Evolutionary conservation across 805 yeast genomes (phyloP).

Genomic region (Candida qinlingensis): DNA sequence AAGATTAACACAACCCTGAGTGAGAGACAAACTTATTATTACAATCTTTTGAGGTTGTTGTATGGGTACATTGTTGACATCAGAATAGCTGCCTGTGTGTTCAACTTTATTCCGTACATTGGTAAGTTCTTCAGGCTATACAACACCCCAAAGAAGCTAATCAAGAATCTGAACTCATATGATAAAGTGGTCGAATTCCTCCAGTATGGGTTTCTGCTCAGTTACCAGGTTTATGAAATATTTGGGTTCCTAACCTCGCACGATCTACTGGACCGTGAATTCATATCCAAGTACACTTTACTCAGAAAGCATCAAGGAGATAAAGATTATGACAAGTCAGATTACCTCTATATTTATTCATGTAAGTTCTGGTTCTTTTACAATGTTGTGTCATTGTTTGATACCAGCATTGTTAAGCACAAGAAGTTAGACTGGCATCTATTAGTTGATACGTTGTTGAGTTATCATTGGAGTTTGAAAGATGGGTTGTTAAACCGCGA

Average conservation of each 20-base stretch:
- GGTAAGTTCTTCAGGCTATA: conserved; percentile 10
- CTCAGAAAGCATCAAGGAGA: conserved; percentile 8
- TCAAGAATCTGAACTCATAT: conserved; percentile 1
- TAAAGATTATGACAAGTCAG: conserved; percentile 8
- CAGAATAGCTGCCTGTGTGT: conserved; percentile 11
- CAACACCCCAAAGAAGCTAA: conserved; percentile 8
- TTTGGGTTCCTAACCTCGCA: conserved; percentile 14
- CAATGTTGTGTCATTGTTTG: conserved; percentile 5
- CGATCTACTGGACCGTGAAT: conserved; percentile 9
- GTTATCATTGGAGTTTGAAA: conserved; percentile 16
- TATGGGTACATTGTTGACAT: conserved; percentile 16
- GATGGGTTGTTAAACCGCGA: conserved; percentile 9
- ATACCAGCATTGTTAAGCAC: conserved; percentile 3
- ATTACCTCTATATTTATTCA: conserved; percentile 16
- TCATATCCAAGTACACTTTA: conserved; percentile 5
- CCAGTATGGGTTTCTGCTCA: conserved; percentile 2
- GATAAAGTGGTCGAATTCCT: conserved; percentile 5
- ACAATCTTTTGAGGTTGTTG: conserved; percentile 3
- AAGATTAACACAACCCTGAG: neutral
- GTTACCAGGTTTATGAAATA: conserved; percentile 12
- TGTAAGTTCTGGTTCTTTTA: conserved; percentile 14
- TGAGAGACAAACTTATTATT: conserved; percentile 3
- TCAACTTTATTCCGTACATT: conserved; percentile 13
- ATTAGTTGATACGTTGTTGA: conserved; percentile 9
- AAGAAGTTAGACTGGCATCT: conserved; percentile 5